A percentile compares a stretch with the other conserved stretches of the same genome.
These are phyloP conservation scores for Flaveria robusta DNA, from an alignment of 129 eudicot species.

Conservation along the genomic window DNA sequence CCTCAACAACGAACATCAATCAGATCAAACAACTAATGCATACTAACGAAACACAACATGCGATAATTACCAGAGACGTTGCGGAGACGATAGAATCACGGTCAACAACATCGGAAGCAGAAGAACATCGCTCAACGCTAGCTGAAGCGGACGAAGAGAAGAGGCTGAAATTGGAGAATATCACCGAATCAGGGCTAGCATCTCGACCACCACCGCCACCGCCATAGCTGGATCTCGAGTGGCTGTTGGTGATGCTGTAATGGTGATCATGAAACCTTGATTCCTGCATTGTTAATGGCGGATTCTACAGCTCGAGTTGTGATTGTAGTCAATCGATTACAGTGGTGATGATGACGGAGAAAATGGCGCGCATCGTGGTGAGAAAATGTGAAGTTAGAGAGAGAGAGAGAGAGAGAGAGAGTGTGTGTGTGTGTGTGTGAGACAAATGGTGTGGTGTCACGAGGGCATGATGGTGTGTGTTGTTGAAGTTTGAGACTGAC, in stretches of 20 bases:
- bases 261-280: slow-evolving; percentile 42
- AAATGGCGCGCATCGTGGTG: slow-evolving; percentile 44
- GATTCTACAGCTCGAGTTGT: slow-evolving; percentile 10
- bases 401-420: slow-evolving; percentile 6
- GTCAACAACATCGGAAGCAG: slow-evolving; percentile 72
- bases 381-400: background rate
- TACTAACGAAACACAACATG: background rate
- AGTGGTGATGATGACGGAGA: slow-evolving; percentile 32
- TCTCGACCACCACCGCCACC: slow-evolving; percentile 49
- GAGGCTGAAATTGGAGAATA: slow-evolving; percentile 68
- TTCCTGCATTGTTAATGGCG: slow-evolving; percentile 55
- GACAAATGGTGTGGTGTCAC: slow-evolving; percentile 17
- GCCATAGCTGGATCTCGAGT: slow-evolving; percentile 39
- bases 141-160: slow-evolving; percentile 90
- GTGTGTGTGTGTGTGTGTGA: too few relatives aligned
- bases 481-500: slow-evolving; percentile 16
- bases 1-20: background rate
- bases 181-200: slow-evolving; percentile 85
- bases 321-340: slow-evolving; percentile 8
- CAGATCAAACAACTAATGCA: background rate
- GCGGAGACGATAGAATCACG: slow-evolving; percentile 65
- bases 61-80: slow-evolving; percentile 41
- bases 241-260: slow-evolving; percentile 13
- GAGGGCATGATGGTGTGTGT: slow-evolving; percentile 35
- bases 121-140: slow-evolving; percentile 88